Conservation (phyloP, 768 basidiomycete species). For the Leucocoprinus birnbaumii region DNA sequence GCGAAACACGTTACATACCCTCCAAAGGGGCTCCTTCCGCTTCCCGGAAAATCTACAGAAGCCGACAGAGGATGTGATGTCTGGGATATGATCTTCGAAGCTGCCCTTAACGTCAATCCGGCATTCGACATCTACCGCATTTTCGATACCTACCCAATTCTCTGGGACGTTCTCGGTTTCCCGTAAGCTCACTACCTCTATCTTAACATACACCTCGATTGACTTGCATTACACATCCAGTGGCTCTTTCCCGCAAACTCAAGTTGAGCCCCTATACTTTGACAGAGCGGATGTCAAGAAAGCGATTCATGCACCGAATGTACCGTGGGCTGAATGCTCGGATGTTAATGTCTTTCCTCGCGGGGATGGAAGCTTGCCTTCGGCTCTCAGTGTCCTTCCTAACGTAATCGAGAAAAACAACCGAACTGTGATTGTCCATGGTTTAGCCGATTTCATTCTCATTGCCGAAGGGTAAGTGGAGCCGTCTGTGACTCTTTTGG, state of each 20-base stretch:
- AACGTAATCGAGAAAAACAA: slow-evolving; percentile 75
- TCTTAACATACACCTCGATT: background rate
- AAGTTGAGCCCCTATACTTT: slow-evolving; percentile 65
- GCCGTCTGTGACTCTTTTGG: background rate
- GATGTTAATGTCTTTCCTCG: slow-evolving; percentile 55
- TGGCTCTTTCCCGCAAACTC: slow-evolving; percentile 51
- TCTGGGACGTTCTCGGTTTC: slow-evolving; percentile 84
- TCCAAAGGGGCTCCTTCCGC: slow-evolving; percentile 61
- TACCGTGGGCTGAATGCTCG: slow-evolving; percentile 64
- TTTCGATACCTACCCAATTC: slow-evolving; percentile 69
- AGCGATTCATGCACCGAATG: slow-evolving; percentile 71
- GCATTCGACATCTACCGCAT: slow-evolving; percentile 79
- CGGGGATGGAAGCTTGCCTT: slow-evolving; percentile 59
- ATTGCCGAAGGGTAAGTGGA: slow-evolving; percentile 74
- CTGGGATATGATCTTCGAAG: slow-evolving; percentile 64
- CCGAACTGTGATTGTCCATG: slow-evolving; percentile 67
- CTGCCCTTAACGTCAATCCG: slow-evolving; percentile 61
- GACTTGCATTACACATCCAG: slow-evolving; percentile 24
- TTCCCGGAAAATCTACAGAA: slow-evolving; percentile 53
- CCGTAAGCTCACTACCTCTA: slow-evolving; percentile 43
- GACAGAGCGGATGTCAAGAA: slow-evolving; percentile 63
- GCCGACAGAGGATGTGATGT: slow-evolving; percentile 56
- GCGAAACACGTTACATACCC: slow-evolving; percentile 65
- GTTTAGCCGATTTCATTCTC: slow-evolving; percentile 68
- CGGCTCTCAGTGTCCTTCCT: slow-evolving; percentile 64